Evolutionary conservation across 1,139 yeast species (phyloP).

Genomic region (Wickerhamiella infanticola): DNA sequence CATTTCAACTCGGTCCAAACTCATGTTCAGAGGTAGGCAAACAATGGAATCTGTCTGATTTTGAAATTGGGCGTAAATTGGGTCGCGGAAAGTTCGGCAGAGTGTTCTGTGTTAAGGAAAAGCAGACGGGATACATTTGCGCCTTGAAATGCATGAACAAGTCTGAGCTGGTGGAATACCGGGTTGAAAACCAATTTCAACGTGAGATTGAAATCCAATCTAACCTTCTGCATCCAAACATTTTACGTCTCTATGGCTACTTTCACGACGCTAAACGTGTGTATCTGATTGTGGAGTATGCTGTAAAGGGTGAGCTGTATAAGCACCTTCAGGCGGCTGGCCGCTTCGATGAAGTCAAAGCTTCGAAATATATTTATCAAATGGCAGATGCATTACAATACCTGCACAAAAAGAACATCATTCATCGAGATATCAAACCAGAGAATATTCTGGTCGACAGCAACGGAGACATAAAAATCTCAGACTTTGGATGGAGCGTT

Average conservation of each 20-base stretch:
- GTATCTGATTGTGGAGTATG: conserved; percentile 70
- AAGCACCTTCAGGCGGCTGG: conserved; percentile 48
- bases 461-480: conserved; percentile 58
- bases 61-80: conserved; percentile 72
- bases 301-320: conserved; percentile 77
- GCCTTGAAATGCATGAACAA: conserved; percentile 89
- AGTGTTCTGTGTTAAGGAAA: conserved; percentile 79
- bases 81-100: conserved; percentile 92
- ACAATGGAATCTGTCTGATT: conserved; percentile 35
- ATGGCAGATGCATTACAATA: conserved; percentile 66
- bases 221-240: conserved; percentile 53
- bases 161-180: conserved; percentile 54
- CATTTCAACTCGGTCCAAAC: background rate
- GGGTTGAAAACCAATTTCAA: conserved; percentile 74
- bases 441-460: conserved; percentile 70
- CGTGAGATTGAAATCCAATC: conserved; percentile 89
- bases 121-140: conserved; percentile 58
- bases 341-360: conserved; percentile 53
- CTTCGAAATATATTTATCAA: conserved; percentile 67
- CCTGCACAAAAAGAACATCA: conserved; percentile 61
- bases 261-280: conserved; percentile 70
- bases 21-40: background rate
- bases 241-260: conserved; percentile 70
- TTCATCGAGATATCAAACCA: conserved; percentile 87
- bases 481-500: conserved; percentile 97